Percentiles rank a stretch among this genome's conserved stretches.
Evolutionary conservation across 78 protist species (phyloP).

Genomic region (Dictyostelium brefeldianum): DNA sequence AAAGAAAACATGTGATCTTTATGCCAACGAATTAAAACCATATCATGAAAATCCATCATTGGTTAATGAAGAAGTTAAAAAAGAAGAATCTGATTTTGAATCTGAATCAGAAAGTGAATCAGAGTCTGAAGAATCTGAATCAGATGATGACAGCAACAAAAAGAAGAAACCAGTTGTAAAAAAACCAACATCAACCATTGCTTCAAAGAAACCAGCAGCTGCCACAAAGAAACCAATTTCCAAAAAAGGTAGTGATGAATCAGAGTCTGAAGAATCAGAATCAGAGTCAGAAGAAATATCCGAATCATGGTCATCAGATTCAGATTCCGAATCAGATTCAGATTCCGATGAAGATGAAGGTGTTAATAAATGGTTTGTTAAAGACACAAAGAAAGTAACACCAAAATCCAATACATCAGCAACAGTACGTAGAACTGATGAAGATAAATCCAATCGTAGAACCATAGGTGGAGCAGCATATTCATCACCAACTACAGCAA

Average conservation of each 20-base stretch:
- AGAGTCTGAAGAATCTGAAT: not conserved
- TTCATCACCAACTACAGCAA: not conserved
- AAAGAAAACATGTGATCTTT: conserved; percentile 64
- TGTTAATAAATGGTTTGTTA: conserved; percentile 2
- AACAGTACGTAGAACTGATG: not conserved
- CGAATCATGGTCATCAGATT: conserved; percentile 42
- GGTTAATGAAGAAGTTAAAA: not conserved
- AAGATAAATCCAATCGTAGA: not conserved
- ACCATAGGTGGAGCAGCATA: not conserved
- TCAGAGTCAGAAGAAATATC: conserved; percentile 8
- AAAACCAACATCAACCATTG: not conserved
- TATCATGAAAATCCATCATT: conserved; percentile 76
- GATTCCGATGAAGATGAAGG: conserved; percentile 19
- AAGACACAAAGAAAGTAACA: not conserved
- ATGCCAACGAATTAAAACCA: conserved; percentile 44
- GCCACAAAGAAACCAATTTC: conserved; percentile 30
- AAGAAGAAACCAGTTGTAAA: not conserved
- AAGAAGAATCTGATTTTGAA: not conserved
- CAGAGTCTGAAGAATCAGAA: conserved; percentile 26
- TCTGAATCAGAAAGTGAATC: conserved; percentile 24
- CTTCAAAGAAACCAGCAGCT: conserved; percentile 28
- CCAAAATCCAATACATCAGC: not conserved
- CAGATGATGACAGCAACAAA: not conserved
- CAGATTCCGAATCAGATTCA: not conserved
- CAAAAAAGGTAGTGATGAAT: conserved; percentile 2